Evolutionary conservation across 1,284 basidiomycete genomes (phyloP).

Genomic region (Marasmius fiardii): DNA sequence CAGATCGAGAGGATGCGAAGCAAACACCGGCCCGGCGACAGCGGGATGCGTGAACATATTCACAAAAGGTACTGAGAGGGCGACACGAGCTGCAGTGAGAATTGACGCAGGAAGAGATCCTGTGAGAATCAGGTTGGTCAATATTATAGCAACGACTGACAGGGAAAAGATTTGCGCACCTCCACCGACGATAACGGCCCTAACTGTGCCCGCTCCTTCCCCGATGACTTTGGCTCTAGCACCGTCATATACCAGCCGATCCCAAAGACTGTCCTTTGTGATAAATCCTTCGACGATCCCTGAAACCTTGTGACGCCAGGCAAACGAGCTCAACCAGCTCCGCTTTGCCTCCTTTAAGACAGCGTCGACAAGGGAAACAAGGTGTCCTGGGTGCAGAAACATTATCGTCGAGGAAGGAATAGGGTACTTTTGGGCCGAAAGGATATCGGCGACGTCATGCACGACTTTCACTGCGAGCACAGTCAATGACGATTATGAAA

Average conservation of each 20-base stretch:
- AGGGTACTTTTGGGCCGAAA: constrained; percentile 44
- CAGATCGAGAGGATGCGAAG: constrained; percentile 71
- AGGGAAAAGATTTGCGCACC: constrained; percentile 36
- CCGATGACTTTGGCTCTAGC: constrained; percentile 61
- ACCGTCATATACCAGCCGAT: constrained; percentile 65
- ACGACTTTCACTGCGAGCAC: constrained; percentile 18
- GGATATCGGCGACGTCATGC: constrained; percentile 41
- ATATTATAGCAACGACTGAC: constrained; percentile 5
- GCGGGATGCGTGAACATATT: constrained; percentile 57
- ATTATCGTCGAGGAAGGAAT: constrained; percentile 68
- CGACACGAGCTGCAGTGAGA: constrained; percentile 61
- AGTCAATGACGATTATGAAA: background rate
- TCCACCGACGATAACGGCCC: constrained; percentile 60
- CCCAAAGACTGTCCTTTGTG: constrained; percentile 76
- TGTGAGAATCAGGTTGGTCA: constrained; percentile 18
- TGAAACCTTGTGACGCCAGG: constrained; percentile 70
- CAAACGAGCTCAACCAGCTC: constrained; percentile 51
- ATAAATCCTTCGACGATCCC: constrained; percentile 65
- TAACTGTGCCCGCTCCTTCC: constrained; percentile 52
- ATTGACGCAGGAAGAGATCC: constrained; percentile 30
- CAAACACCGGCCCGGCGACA: constrained; percentile 66
- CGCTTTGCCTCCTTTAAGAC: constrained; percentile 53
- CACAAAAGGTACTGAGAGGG: constrained; percentile 69
- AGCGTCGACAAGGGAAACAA: constrained; percentile 44
- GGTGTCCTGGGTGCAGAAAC: constrained; percentile 59